Conservation (phyloP, 257 asterid species). For the Knoxia roxburghii region DNA sequence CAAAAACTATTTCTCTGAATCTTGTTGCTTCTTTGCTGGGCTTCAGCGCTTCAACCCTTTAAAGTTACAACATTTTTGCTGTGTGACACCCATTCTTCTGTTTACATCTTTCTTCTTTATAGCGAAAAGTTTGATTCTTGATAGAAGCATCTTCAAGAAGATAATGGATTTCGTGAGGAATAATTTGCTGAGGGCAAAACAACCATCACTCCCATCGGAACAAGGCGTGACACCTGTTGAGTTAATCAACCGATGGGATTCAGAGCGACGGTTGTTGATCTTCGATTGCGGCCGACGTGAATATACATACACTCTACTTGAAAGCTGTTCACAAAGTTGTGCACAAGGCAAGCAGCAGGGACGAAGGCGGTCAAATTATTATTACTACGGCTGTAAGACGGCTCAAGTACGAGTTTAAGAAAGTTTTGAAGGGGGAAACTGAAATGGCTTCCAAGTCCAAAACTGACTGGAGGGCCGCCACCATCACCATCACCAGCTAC, state of each 20-base stretch:
- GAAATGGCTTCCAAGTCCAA: constrained; percentile 10
- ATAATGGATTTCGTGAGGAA: not conserved
- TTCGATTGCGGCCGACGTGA: constrained; percentile 20
- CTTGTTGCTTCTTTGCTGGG: no score
- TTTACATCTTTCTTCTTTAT: not conserved
- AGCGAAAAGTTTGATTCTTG: not conserved
- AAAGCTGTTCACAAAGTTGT: constrained; percentile 27
- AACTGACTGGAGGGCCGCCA: constrained; percentile 17
- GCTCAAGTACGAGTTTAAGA: constrained; percentile 15
- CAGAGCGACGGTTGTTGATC: constrained; percentile 16
- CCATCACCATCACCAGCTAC: constrained; percentile 12
- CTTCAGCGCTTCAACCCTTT: no score
- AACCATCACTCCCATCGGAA: no score
- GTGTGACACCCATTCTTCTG: not conserved
- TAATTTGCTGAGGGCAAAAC: constrained; percentile 4
- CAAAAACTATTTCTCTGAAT: no score
- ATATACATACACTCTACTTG: constrained; percentile 19
- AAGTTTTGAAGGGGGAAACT: constrained; percentile 9
- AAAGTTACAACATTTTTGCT: not conserved
- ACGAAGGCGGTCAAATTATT: constrained; percentile 9
- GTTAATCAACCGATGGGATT: constrained; percentile 20
- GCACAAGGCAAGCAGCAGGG: constrained; percentile 10
- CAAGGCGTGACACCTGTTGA: constrained; percentile 14
- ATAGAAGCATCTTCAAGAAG: not conserved
- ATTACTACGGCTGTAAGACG: constrained; percentile 16